Evolutionary conservation across 2,329 filamentous ascomycete species (phyloP), one percentile per base, ranked within the genome.

Genomic region (Cryphonectria radicalis): DNA sequence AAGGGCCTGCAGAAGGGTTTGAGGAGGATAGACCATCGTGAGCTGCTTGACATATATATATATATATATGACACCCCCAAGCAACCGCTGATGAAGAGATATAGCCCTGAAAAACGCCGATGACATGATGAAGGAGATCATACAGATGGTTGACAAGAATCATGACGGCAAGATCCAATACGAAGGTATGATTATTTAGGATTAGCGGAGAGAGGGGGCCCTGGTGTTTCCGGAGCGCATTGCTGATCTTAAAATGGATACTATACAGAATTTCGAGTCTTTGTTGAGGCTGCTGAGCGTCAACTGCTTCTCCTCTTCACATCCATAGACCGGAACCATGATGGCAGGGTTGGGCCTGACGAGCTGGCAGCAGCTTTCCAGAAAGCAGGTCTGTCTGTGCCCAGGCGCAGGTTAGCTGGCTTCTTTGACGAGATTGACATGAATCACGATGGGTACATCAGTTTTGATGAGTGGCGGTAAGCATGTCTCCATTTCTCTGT

Each of bases 401-500:
- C 94, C 32, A 90, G 86, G 75, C 88, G 90, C 69, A 92, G 94
- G 78, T 84, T 99, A 63, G 89, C 93, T 74, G 88, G 90, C 74
- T 98, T 99, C 84, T 98, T 99, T 79, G 84, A 88, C 74, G 92
- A 97, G 79, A 92, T 99, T 77, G 96, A 99, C 80, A 87, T 89
- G 78, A 95, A 99, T 82, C 89, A 91, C 76, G 95, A 99, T 80
- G 94, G 94, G 64, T 90, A 84, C 74, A 97, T 98, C 76, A 94
- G 88, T 74, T 98, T 97, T 82, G 91, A 94, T 75, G 96, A 99
- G 87, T 98, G 96, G 96, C 91, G 95, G 95, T 98, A 90, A 82
- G 91, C 85, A 71, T n/a, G 67, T 53, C 35, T 73, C 64, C 43
- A 67, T 70, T 69, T 28, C 68, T 74, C 71, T 72, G 10, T 63